Base-by-base conservation (phyloP, 2,329 filamentous ascomycete genomes). In the Epichloe uncinata region DNA sequence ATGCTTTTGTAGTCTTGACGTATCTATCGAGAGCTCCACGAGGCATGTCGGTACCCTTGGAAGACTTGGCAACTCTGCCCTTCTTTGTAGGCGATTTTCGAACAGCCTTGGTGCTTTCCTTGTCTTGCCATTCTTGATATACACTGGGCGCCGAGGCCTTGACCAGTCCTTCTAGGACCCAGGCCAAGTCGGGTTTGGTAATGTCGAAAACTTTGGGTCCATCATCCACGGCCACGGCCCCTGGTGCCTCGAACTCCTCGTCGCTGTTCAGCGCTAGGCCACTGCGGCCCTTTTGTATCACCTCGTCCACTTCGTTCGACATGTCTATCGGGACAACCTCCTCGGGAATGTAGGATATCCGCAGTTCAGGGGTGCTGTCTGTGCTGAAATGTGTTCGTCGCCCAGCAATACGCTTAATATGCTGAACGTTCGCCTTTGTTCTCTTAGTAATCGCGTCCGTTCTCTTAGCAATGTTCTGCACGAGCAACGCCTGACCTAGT, bases 281-380 rank as follows among this genome's bases (percentile, higher is more conserved):
- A 44, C 70, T 70, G 30, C 79, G 71, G 1, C 71, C 73, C 54
- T 67, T 74, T 0, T 63, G 54, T 3, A 77, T 72, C 1, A 72
- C 70, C 52, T 79, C 79, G 15, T 86, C 82, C 33, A 80, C 76
- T 61, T 96, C 90, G 0, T 74, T 72, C 11, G 80, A 77, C 22
- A 96, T 68, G 59, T 95, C 81, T 38, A 97, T 75, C 0, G 81
- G 81, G 2, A 95, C 87, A 15, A 96, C 74, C 33, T 85, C 77
- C 2, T 80, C 73, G 0, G 93, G 93, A 4, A 83, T 72, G 60
- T 85, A 94, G 2, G 85, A 81, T 20, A 97, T 67, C 6, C 91
- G 82, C 9, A 96, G 64, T 62, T 97, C 91, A 2, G 81, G 74
- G 4, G 81, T 79, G 1, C 76, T 80, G 61, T 94, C 91, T 0